These are phyloP conservation scores for Apophysomyces elegans DNA, from an alignment of 371 early-diverging fungal genomes.

Conservation along the genomic window DNA sequence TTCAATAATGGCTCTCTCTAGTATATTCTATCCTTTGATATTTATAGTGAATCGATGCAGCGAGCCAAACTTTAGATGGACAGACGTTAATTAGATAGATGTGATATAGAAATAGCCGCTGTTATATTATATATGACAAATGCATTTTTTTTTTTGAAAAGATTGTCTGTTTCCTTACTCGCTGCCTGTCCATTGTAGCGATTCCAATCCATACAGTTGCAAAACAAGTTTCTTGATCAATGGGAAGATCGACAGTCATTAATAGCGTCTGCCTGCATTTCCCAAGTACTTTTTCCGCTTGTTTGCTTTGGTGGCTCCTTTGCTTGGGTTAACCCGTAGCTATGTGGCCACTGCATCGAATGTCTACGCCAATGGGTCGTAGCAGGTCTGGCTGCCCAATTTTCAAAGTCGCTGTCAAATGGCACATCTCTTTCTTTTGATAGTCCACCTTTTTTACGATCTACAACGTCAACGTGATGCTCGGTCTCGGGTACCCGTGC, in stretches of 20 bases:
- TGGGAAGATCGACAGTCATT: not conserved
- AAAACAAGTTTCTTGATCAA: not conserved
- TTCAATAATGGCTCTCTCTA: no score
- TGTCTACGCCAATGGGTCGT: not conserved
- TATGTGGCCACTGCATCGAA: not conserved
- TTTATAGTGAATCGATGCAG: no score
- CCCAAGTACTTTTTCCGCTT: not conserved
- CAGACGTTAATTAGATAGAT: no score
- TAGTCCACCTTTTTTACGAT: slow-evolving; percentile 6
- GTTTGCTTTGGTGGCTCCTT: not conserved
- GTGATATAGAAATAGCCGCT: no score
- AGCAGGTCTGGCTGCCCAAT: slow-evolving; percentile 13
- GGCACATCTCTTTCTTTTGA: not conserved
- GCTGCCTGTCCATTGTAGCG: no score
- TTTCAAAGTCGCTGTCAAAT: slow-evolving; percentile 26
- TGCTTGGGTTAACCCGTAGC: not conserved
- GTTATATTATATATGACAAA: no score
- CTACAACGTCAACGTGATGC: not conserved
- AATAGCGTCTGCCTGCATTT: slow-evolving; percentile 1
- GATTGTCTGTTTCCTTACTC: no score
- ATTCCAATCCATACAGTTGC: no score
- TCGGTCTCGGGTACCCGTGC: not conserved
- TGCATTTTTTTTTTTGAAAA: no score
- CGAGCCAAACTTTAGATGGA: no score
- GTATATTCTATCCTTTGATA: no score